These are phyloP conservation scores for Chalara sp. DNA, from an alignment of 2,329 filamentous ascomycete genomes.

Conservation along the genomic window DNA sequence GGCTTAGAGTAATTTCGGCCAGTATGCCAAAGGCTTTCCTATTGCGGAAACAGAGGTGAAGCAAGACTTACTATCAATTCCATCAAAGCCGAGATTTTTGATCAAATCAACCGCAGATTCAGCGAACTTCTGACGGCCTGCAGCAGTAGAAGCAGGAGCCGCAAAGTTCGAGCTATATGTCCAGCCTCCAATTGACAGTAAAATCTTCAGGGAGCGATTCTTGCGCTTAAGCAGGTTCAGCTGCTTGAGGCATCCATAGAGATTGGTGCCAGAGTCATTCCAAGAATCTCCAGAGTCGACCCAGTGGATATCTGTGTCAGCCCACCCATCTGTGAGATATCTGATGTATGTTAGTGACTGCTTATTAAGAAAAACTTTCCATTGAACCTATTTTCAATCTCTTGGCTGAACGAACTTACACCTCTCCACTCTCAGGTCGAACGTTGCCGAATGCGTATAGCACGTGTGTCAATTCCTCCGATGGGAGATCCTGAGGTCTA, in stretches of 20 bases:
- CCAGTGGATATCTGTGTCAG: slow-evolving; percentile 50
- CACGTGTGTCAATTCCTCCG: slow-evolving; percentile 77
- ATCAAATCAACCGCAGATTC: slow-evolving; percentile 66
- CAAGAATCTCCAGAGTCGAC: slow-evolving; percentile 54
- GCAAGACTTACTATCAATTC: slow-evolving; percentile 42
- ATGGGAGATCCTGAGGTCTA: slow-evolving; percentile 76
- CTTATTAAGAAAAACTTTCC: too few relatives aligned
- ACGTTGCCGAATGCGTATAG: slow-evolving; percentile 91
- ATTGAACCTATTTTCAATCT: too few relatives aligned
- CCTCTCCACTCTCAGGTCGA: slow-evolving; percentile 70
- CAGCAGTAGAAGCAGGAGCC: slow-evolving; percentile 62
- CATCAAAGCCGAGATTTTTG: slow-evolving; percentile 73
- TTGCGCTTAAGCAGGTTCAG: slow-evolving; percentile 74
- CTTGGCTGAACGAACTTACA: slow-evolving; percentile 37
- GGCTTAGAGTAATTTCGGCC: too few relatives aligned
- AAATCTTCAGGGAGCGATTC: slow-evolving; percentile 76
- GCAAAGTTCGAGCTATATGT: slow-evolving; percentile 83
- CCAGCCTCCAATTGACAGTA: slow-evolving; percentile 88
- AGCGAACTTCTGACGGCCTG: slow-evolving; percentile 68
- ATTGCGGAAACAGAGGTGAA: neutral
- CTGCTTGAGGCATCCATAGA: slow-evolving; percentile 87
- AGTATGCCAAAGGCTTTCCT: too few relatives aligned
- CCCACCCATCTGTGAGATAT: slow-evolving; percentile 54
- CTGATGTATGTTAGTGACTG: slow-evolving; percentile 12
- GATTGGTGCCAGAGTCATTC: slow-evolving; percentile 69